These are phyloP conservation scores for Termitomyces sp. DNA, from an alignment of 768 basidiomycete species.

Conservation along the genomic window DNA sequence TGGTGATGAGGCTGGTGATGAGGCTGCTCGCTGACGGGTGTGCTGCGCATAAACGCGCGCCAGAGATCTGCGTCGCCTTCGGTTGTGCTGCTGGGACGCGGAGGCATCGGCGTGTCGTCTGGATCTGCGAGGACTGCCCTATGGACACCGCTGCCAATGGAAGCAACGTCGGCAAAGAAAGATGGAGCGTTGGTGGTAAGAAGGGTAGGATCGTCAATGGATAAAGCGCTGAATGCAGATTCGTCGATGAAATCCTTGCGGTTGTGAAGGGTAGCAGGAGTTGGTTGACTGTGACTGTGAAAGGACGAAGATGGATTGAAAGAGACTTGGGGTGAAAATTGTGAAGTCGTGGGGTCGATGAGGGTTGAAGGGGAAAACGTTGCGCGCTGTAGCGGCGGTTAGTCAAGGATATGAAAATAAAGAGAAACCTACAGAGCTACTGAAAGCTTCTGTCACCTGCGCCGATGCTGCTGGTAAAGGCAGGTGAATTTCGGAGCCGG, in stretches of 20 bases:
- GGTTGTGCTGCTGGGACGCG: not conserved
- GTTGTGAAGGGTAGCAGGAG: not conserved
- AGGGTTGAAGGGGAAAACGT: not conserved
- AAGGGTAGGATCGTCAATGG: conserved; percentile 67
- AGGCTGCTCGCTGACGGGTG: not conserved
- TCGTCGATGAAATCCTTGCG: conserved; percentile 16
- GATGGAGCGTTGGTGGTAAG: conserved; percentile 36
- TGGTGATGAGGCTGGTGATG: not conserved
- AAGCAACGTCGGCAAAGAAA: conserved; percentile 6
- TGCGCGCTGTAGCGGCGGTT: not conserved
- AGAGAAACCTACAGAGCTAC: not conserved
- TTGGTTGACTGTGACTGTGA: not conserved
- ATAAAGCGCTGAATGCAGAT: conserved; percentile 70
- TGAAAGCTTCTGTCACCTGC: not conserved
- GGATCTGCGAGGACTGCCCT: conserved; percentile 8
- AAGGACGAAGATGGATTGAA: not conserved
- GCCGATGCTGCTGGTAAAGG: not conserved
- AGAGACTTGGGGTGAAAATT: not conserved
- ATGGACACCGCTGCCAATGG: conserved; percentile 10
- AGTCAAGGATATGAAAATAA: not conserved
- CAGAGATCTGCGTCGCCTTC: not conserved
- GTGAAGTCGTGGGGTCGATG: not conserved
- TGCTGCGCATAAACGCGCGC: conserved; percentile 3
- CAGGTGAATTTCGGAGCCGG: not conserved
- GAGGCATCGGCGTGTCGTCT: conserved; percentile 22